Percentiles rank a stretch among this genome's conserved stretches.
Evolutionary conservation across 164 flowering plant genomes (phyloP).

Genomic region (Vitis vinifera): ASM3070453v1 NC_081818.1:4206501-4207000

Average conservation of each 20-base stretch:
- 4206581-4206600: conserved; percentile 22
- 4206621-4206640: too few relatives aligned
- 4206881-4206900: too few relatives aligned
- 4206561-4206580: conserved; percentile 13
- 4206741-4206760: not conserved
- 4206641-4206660: not conserved
- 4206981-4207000: too few relatives aligned
- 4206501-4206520: not conserved
- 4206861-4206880: too few relatives aligned
- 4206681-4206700: too few relatives aligned
- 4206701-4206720: not conserved
- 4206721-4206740: not conserved
- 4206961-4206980: too few relatives aligned
- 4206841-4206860: too few relatives aligned
- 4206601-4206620: conserved; percentile 9
- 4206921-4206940: too few relatives aligned
- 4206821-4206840: too few relatives aligned
- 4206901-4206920: too few relatives aligned
- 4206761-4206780: not conserved
- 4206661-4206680: not conserved
- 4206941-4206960: too few relatives aligned
- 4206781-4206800: not conserved
- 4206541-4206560: not conserved
- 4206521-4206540: not conserved
- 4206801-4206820: too few relatives aligned